A percentile compares a stretch with the other conserved stretches of the same genome.
phyloP scores from a whole-genome alignment of 495 filamentous ascomycete species.

The Aspergillus heteromorphus region DNA sequence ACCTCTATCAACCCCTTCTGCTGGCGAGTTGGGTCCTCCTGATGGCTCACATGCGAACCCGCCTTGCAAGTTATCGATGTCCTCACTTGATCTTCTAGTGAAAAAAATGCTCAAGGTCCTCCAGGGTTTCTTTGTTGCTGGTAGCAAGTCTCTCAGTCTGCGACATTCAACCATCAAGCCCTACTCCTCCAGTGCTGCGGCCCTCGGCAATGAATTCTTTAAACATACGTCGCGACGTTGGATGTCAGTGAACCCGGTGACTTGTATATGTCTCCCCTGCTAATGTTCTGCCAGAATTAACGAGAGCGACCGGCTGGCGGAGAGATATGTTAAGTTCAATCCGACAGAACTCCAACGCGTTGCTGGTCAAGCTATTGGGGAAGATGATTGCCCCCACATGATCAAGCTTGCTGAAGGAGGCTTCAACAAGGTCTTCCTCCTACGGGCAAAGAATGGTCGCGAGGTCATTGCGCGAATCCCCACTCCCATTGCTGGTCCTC shows the following conservation, averaged over 20 bases:
- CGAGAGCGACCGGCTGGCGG: conserved; percentile 20
- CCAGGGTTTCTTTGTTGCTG: too few relatives aligned
- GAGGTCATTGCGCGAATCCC: conserved; percentile 35
- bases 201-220: conserved; percentile 20
- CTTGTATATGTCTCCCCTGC: conserved; percentile 1
- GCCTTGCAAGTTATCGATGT: too few relatives aligned
- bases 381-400: conserved; percentile 23
- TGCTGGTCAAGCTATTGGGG: conserved; percentile 23
- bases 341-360: conserved; percentile 28
- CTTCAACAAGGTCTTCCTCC: conserved; percentile 30
- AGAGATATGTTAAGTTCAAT: conserved; percentile 27
- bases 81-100: too few relatives aligned
- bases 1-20: too few relatives aligned
- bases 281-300: conserved; percentile 20
- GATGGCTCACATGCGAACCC: too few relatives aligned
- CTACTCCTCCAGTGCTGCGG: neutral
- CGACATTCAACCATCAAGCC: too few relatives aligned
- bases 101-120: too few relatives aligned
- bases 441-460: conserved; percentile 23
- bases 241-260: conserved; percentile 15
- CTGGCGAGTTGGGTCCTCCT: too few relatives aligned
- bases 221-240: conserved; percentile 25
- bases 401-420: conserved; percentile 31
- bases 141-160: too few relatives aligned
- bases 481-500: conserved; percentile 28